phyloP scores from a whole-genome alignment of 2,329 filamentous ascomycete genomes.

The Pleoardoris graminearum region DNA sequence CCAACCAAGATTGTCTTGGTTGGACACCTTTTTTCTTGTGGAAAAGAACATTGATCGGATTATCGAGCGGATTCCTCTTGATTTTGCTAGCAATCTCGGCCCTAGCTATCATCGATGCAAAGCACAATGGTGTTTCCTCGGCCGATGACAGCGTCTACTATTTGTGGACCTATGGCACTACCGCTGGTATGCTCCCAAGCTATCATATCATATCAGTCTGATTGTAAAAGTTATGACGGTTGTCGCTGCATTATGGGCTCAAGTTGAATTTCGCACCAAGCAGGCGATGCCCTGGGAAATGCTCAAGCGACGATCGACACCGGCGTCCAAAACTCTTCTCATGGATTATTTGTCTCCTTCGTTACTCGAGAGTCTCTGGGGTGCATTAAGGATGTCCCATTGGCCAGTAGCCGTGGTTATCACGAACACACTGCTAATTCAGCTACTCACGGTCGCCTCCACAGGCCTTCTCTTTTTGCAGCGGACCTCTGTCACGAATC shows the following conservation, averaged over 20 bases:
- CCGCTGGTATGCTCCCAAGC: background rate
- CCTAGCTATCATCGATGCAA: background rate
- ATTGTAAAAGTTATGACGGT: background rate
- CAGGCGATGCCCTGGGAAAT: background rate
- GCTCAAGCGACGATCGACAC: background rate
- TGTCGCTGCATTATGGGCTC: background rate
- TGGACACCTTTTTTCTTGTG: background rate
- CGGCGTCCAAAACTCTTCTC: background rate
- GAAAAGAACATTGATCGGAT: background rate
- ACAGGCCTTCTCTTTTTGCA: background rate
- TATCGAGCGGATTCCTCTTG: background rate
- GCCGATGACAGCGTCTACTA: background rate
- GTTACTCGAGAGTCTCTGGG: background rate
- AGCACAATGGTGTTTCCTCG: background rate
- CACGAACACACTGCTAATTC: background rate
- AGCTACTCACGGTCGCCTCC: background rate
- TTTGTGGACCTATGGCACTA: background rate
- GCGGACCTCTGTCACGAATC: background rate
- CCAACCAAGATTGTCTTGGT: background rate
- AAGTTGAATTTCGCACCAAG: background rate
- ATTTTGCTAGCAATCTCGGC: background rate
- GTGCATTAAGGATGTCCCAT: background rate
- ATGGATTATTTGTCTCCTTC: background rate
- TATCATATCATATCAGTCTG: background rate
- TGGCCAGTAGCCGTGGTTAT: background rate